Evolutionary conservation across 192 early-diverging fungal species (phyloP).

Genomic region (Gonapodya prolifera): DNA sequence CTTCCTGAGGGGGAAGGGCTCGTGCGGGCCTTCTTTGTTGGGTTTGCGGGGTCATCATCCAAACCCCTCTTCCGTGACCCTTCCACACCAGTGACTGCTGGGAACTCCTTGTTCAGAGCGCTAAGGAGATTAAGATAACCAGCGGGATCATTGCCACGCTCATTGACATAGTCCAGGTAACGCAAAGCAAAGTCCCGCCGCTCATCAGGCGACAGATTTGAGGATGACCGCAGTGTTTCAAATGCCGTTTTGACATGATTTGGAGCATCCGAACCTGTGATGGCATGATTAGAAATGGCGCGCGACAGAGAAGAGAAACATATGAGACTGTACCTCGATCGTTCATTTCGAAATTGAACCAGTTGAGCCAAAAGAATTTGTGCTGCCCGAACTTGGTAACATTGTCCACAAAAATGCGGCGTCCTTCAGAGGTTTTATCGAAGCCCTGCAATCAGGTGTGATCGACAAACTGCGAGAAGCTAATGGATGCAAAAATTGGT

Average conservation of each 20-base stretch:
- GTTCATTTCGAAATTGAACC: conserved; percentile 49
- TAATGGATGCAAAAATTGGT: conserved; percentile 6
- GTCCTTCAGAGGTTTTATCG: conserved; percentile 23
- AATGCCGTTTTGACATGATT: conserved; percentile 28
- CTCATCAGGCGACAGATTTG: conserved; percentile 31
- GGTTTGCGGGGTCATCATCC: neutral
- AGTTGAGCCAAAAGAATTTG: conserved; percentile 42
- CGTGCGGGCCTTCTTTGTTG: neutral
- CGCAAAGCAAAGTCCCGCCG: conserved; percentile 36
- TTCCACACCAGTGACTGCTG: neutral
- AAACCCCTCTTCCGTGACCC: neutral
- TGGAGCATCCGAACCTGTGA: conserved; percentile 22
- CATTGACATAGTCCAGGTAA: conserved; percentile 42
- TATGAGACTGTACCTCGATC: conserved; percentile 25
- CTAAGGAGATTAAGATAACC: neutral
- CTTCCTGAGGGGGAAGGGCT: neutral
- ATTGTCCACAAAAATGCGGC: conserved; percentile 30
- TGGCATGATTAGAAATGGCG: neutral
- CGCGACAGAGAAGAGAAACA: conserved; percentile 4
- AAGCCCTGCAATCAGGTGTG: conserved; percentile 8
- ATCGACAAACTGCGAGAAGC: neutral
- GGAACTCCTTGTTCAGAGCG: neutral
- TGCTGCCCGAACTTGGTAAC: conserved; percentile 25
- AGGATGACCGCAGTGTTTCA: conserved; percentile 26
- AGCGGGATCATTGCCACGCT: conserved; percentile 29